Evolutionary conservation across 2,329 filamentous ascomycete species (phyloP).

Genomic region (Clarireedia monteithiana): DNA sequence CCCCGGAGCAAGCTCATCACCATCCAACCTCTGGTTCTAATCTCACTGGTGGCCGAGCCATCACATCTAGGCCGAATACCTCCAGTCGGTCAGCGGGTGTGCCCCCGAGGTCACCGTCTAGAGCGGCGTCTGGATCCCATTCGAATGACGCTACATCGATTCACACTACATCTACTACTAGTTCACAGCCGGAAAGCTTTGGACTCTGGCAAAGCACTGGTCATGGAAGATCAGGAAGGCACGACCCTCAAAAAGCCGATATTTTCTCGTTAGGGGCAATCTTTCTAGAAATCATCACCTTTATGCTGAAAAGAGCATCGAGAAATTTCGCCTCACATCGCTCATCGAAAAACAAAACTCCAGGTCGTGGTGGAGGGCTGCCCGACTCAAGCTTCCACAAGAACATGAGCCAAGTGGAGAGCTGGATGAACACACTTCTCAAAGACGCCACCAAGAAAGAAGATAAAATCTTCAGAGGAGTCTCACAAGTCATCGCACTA

Average conservation of each 20-base stretch:
- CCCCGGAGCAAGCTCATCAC: constrained; percentile 48
- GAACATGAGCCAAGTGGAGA: constrained; percentile 59
- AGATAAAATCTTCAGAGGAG: constrained; percentile 41
- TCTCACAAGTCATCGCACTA: constrained; percentile 45
- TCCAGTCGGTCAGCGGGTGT: constrained; percentile 15
- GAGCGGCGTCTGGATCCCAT: neutral
- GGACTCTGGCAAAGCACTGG: neutral
- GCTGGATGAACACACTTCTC: constrained; percentile 57
- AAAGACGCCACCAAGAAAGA: constrained; percentile 45
- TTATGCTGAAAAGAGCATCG: constrained; percentile 59
- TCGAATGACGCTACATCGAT: constrained; percentile 22
- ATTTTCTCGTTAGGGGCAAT: constrained; percentile 68
- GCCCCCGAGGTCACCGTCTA: neutral
- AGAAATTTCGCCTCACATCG: constrained; percentile 61
- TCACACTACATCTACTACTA: constrained; percentile 16
- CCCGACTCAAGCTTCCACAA: constrained; percentile 64
- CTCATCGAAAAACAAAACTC: constrained; percentile 52
- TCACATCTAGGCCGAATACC: constrained; percentile 19
- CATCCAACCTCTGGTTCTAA: constrained; percentile 30
- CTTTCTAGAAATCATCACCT: constrained; percentile 63
- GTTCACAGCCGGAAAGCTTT: neutral
- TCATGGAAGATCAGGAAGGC: constrained; percentile 30
- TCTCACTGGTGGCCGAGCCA: constrained; percentile 14
- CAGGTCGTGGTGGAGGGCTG: constrained; percentile 45
- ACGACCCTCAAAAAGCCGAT: constrained; percentile 54